Percentiles rank a stretch among this genome's conserved stretches.
Evolutionary conservation across 495 filamentous ascomycete species (phyloP).

Genomic region (Aspergillus cavernicola): DNA sequence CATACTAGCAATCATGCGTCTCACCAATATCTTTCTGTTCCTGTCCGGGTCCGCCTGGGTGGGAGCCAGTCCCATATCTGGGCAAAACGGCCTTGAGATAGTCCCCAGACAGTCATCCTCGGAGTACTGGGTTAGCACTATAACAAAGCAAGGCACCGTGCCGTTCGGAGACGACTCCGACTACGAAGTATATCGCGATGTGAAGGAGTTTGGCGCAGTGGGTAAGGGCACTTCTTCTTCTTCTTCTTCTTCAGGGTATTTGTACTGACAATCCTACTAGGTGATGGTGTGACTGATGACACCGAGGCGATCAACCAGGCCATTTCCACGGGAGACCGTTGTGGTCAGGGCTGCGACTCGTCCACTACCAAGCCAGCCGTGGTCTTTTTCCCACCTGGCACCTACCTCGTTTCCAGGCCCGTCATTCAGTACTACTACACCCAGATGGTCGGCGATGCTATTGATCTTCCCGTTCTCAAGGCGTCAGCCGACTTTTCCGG

Average conservation of each 20-base stretch:
- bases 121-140: conserved; percentile 70
- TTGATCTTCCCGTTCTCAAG: conserved; percentile 70
- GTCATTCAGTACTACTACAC: conserved; percentile 76
- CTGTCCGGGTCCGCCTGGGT: conserved; percentile 37
- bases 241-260: too few relatives aligned
- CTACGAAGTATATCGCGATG: conserved; percentile 84
- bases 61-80: conserved; percentile 37
- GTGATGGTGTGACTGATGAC: conserved; percentile 79
- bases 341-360: conserved; percentile 74
- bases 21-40: conserved; percentile 38
- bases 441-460: conserved; percentile 73
- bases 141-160: conserved; percentile 65
- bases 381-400: conserved; percentile 79
- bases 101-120: conserved; percentile 22
- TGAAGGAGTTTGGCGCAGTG: conserved; percentile 76
- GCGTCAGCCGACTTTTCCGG: conserved; percentile 68
- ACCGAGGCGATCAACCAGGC: conserved; percentile 86
- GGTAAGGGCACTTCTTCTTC: conserved; percentile 34
- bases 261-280: conserved; percentile 34
- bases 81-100: conserved; percentile 12
- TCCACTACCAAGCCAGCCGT: conserved; percentile 71
- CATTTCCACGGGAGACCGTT: conserved; percentile 72
- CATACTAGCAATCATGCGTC: conserved; percentile 27
- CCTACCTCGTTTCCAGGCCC: conserved; percentile 65
- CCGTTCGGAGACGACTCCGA: conserved; percentile 54